A percentile compares a stretch with the other conserved stretches of the same genome.
phyloP scores from a whole-genome alignment of 2,329 filamentous ascomycete genomes.

The Corinectria fuckeliana region DNA sequence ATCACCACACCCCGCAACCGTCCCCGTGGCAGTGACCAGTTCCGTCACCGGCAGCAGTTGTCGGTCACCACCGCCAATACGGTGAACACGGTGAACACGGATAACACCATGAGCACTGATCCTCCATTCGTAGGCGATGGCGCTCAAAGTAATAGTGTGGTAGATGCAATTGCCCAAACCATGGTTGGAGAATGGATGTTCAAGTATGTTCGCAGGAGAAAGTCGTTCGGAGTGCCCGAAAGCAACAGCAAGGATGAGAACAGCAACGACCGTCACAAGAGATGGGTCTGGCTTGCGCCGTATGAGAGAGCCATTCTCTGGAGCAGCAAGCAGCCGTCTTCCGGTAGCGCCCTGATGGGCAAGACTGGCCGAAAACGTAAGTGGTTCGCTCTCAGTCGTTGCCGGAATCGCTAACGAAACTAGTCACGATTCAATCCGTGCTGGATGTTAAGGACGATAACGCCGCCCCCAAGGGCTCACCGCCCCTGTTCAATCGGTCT shows the following conservation, averaged over 20 bases:
- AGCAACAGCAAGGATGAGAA: constrained; percentile 70
- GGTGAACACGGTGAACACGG: constrained; percentile 47
- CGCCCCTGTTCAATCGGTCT: constrained; percentile 82
- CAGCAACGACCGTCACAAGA: constrained; percentile 83
- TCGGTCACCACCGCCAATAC: constrained; percentile 67
- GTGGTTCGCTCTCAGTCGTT: constrained; percentile 46
- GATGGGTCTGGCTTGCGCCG: constrained; percentile 98
- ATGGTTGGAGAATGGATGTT: constrained; percentile 99
- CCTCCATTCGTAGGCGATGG: constrained; percentile 57
- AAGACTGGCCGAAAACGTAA: constrained; percentile 94
- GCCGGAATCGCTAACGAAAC: constrained; percentile 41
- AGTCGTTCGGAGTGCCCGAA: constrained; percentile 85
- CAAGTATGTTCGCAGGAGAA: constrained; percentile 86
- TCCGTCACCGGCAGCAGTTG: constrained; percentile 61
- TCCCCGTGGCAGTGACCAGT: constrained; percentile 48
- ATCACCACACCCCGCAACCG: constrained; percentile 66
- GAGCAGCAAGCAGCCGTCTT: constrained; percentile 96
- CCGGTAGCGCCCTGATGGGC: constrained; percentile 85
- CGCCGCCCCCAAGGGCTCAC: constrained; percentile 73
- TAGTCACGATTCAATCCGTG: constrained; percentile 94
- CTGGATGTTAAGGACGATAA: constrained; percentile 97
- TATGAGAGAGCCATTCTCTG: constrained; percentile 97
- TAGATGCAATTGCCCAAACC: constrained; percentile 95
- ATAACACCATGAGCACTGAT: constrained; percentile 54
- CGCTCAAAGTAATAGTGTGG: constrained; percentile 77